Evolutionary conservation across 179 eudicot genomes (phyloP), one percentile per base, ranked within the genome.

Genomic region (Heliamphora pulchella): DNA sequence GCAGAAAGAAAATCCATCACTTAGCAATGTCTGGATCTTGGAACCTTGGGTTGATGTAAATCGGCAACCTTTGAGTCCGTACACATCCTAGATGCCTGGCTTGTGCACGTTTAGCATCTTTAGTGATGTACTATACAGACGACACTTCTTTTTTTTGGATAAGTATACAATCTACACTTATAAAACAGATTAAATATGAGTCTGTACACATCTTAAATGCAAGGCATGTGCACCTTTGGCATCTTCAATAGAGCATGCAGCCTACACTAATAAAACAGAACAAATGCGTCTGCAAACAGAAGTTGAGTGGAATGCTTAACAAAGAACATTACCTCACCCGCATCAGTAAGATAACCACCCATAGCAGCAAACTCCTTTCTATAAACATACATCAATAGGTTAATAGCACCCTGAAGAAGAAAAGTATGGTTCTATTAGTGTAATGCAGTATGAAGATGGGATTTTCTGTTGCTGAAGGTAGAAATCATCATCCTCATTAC

Each of bases 281-380:
- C 53, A 59, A 48, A 71, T 7, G n/a, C 59, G 73, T 22, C 44
- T 46, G 20, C 71, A 73, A 54, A 17, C 13, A 64, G 11, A 57
- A 74, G 44, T 57, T 50, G 18, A 83, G 8, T 1, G 48, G 13
- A 50, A 46, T 9, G 13, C 71, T 31, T 57, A 22, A 74, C 80
- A 72, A 76, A 50, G 71, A 75, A 77, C 77, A 88, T 88, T 89
- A 94, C 99, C 92, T 96, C 98, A 85, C 99, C 98, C 46, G 94
- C 94, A 73, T 96, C 99, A 46, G 97, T 96, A 83, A 96, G 97
- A 86, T 96, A 96, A 74, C 99, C 99, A 82, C 98, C 98, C 90
- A 91, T 94, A 73, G 96, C 89, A 46, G 87, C 76, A 78, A 96
- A 96, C 81, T 96, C 98, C 83, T 83, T 92, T 86, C 87, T 88